These are phyloP conservation scores for Cyberlindnera maritima DNA, from an alignment of 805 yeast genomes.

Conservation along the genomic window DNA sequence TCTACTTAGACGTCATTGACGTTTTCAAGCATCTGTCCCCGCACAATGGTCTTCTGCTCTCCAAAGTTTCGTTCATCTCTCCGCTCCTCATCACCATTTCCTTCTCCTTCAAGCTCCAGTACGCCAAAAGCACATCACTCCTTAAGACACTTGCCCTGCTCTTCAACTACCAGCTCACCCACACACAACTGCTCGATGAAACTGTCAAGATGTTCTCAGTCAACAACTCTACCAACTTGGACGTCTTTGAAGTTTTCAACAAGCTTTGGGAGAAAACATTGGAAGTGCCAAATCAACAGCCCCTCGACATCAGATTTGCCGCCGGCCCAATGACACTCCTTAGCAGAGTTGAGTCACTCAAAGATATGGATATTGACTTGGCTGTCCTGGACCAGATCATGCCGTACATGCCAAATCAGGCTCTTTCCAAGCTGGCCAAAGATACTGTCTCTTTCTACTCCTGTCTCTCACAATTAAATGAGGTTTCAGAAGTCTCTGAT, in stretches of 20 bases:
- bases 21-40: constrained; percentile 11
- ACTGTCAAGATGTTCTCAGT: constrained; percentile 15
- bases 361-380: constrained; percentile 1
- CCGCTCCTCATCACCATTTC: constrained; percentile 27
- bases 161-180: constrained; percentile 17
- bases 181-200: constrained; percentile 12
- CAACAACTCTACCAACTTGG: constrained; percentile 18
- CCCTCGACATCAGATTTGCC: constrained; percentile 4
- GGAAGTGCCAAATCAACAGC: constrained; percentile 3
- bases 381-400: constrained; percentile 16
- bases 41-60: constrained; percentile 7
- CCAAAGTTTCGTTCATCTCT: constrained; percentile 20
- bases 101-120: constrained; percentile 20
- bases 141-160: constrained; percentile 18
- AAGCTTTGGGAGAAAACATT: constrained; percentile 27
- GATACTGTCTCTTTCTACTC: constrained; percentile 8
- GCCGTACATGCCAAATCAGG: constrained; percentile 17
- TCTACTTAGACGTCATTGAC: constrained; percentile 14
- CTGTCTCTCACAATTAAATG: constrained; percentile 1
- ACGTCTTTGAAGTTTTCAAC: constrained; percentile 24
- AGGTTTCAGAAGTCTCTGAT: not conserved
- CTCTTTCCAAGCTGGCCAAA: constrained; percentile 14
- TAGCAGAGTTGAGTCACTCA: constrained; percentile 16
- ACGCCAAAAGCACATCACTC: constrained; percentile 11
- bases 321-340: constrained; percentile 26